Percentiles rank a stretch among this genome's conserved stretches.
Evolutionary conservation across 2,329 filamentous ascomycete genomes (phyloP).

Genomic region (Xylaria sp.): DNA sequence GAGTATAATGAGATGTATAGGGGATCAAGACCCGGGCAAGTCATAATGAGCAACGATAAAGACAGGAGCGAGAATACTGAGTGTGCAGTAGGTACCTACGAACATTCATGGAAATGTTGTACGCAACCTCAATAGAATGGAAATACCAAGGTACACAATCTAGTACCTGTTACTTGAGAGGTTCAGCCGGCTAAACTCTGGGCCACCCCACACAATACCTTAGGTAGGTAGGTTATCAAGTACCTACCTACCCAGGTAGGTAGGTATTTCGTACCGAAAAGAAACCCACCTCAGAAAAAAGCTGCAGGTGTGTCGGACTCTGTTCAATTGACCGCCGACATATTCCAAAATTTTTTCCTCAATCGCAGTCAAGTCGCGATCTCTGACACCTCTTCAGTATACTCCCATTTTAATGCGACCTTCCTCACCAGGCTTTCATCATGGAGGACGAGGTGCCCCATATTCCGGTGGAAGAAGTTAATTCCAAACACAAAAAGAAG

Average conservation of each 20-base stretch:
- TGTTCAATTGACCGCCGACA: constrained; percentile 14
- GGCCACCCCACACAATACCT: too few relatives aligned
- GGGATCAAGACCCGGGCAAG: too few relatives aligned
- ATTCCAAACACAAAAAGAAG: constrained; percentile 32
- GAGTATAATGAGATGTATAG: too few relatives aligned
- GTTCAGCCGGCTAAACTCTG: too few relatives aligned
- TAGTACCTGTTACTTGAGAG: constrained; percentile 51
- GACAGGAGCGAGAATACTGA: too few relatives aligned
- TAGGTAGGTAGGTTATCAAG: too few relatives aligned
- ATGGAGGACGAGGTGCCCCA: constrained; percentile 22
- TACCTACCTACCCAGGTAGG: constrained; percentile 10
- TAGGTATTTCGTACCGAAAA: too few relatives aligned
- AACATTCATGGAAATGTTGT: too few relatives aligned
- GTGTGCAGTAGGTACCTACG: too few relatives aligned
- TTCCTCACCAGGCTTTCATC: not conserved
- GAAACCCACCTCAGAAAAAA: constrained; percentile 8
- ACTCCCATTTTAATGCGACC: not conserved
- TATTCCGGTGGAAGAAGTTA: constrained; percentile 13
- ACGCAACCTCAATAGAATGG: too few relatives aligned
- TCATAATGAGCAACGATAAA: too few relatives aligned
- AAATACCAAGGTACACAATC: too few relatives aligned
- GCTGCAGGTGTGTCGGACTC: constrained; percentile 9
- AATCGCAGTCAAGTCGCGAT: not conserved
- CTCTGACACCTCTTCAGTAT: not conserved
- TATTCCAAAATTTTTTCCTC: constrained; percentile 4